Evolutionary conservation across 1,284 basidiomycete species (phyloP).

Genomic region (Caloboletus firmus): DNA sequence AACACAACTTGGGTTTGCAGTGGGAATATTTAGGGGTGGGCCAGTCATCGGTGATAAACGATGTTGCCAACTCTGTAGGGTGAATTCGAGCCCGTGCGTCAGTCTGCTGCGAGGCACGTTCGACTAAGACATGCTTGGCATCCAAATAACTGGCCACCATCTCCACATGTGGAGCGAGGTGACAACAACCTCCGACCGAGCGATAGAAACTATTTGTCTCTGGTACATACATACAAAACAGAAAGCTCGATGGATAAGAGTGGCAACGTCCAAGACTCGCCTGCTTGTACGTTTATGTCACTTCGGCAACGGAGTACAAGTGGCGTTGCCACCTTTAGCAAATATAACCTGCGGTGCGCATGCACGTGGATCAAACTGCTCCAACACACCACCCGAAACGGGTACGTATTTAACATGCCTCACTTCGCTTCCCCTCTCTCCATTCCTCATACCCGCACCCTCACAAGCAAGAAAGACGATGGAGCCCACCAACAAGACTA

Average conservation of each 20-base stretch:
- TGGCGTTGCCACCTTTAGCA: constrained; percentile 7
- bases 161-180: neutral
- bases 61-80: too few relatives aligned
- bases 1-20: neutral
- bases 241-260: too few relatives aligned
- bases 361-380: constrained; percentile 22
- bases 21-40: neutral
- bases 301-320: neutral
- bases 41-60: too few relatives aligned
- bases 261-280: too few relatives aligned
- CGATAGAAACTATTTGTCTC: too few relatives aligned
- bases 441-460: constrained; percentile 9
- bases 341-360: neutral
- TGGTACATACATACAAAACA: too few relatives aligned
- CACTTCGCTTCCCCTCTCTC: neutral
- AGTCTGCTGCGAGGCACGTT: neutral
- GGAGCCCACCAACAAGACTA: constrained; percentile 39
- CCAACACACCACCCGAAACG: neutral
- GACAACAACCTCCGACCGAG: neutral
- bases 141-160: neutral
- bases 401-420: constrained; percentile 22
- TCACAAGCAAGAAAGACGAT: constrained; percentile 33
- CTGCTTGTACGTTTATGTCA: too few relatives aligned
- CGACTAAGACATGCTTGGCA: neutral
- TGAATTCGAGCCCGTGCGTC: too few relatives aligned